Conservation (phyloP, 805 yeast species). For the Ascoidea tarda region DNA sequence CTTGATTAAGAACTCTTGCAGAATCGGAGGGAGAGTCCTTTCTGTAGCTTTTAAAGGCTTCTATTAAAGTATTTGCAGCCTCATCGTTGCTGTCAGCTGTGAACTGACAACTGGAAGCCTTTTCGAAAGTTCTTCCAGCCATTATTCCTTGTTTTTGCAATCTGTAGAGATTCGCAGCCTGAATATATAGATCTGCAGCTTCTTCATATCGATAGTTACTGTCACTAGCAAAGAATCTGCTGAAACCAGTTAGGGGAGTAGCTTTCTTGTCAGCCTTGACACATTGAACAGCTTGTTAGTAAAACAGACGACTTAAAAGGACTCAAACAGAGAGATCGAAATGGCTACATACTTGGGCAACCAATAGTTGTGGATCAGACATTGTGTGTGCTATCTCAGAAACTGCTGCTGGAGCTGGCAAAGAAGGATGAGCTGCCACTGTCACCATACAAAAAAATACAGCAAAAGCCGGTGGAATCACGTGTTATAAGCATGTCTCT, state of each 20-base stretch:
- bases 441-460: no score
- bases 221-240: constrained; percentile 53
- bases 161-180: constrained; percentile 87
- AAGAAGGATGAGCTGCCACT: no score
- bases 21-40: constrained; percentile 63
- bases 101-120: constrained; percentile 71
- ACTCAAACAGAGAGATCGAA: neutral
- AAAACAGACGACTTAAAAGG: neutral
- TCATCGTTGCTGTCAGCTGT: constrained; percentile 74
- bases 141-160: constrained; percentile 53
- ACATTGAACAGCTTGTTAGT: neutral
- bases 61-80: constrained; percentile 80
- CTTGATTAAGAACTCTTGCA: constrained; percentile 60
- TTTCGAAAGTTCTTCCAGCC: constrained; percentile 77
- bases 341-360: constrained; percentile 10
- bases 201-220: constrained; percentile 63
- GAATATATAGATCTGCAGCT: constrained; percentile 78
- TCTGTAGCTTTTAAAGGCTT: constrained; percentile 80
- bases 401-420: no score
- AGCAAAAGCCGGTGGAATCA: no score
- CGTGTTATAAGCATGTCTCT: no score
- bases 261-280: constrained; percentile 58
- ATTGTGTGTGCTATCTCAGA: neutral
- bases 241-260: constrained; percentile 57
- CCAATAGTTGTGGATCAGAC: constrained; percentile 15